A percentile compares a stretch with the other conserved stretches of the same genome.
phyloP scores from a whole-genome alignment of 257 asterid genomes.

The Echium plantagineum region DNA sequence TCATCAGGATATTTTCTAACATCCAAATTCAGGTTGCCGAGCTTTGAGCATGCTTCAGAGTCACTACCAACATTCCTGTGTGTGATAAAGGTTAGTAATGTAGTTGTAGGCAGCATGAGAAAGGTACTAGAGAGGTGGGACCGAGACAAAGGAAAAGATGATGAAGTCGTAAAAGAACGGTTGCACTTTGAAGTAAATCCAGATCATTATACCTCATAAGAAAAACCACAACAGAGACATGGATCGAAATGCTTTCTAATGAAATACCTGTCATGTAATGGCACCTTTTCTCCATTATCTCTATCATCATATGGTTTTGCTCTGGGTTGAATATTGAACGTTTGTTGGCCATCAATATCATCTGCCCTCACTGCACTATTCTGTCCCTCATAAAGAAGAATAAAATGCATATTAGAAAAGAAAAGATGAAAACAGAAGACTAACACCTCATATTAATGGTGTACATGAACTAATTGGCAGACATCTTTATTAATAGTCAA shows the following conservation, averaged over 20 bases:
- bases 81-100: constrained; percentile 23
- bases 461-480: background rate
- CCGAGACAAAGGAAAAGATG: no score
- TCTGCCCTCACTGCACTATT: constrained; percentile 40
- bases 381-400: constrained; percentile 26
- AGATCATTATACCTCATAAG: background rate
- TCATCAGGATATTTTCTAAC: constrained; percentile 43
- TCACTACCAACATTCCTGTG: constrained; percentile 55
- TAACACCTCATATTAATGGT: background rate
- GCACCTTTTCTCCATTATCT: constrained; percentile 24
- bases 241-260: background rate
- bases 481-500: background rate
- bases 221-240: background rate
- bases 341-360: constrained; percentile 43
- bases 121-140: constrained; percentile 4
- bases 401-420: constrained; percentile 3
- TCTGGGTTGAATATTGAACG: constrained; percentile 25
- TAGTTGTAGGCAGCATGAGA: constrained; percentile 11
- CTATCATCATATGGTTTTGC: constrained; percentile 17
- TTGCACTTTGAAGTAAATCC: background rate
- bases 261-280: constrained; percentile 34
- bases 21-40: constrained; percentile 75
- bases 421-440: constrained; percentile 11
- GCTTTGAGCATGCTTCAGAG: constrained; percentile 78
- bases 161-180: constrained; percentile 2